Conservation (phyloP, 495 filamentous ascomycete genomes). For the Penicillium malachiteum region DNA sequence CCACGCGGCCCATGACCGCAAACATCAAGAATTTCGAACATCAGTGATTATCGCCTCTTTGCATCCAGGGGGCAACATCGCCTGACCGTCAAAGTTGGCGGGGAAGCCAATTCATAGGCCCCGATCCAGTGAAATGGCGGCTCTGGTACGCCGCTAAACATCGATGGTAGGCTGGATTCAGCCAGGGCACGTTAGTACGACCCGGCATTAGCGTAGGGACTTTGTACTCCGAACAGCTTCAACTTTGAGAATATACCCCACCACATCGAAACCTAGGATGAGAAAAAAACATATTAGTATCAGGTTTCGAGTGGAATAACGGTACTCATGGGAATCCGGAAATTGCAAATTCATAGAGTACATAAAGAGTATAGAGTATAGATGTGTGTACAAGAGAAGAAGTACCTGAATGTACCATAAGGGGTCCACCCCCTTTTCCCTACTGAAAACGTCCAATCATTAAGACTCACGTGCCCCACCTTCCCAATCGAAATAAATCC, state of each 20-base stretch:
- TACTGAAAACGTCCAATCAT: constrained; percentile 34
- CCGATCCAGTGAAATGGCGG: constrained; percentile 16
- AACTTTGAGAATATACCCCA: not conserved
- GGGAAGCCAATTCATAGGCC: constrained; percentile 16
- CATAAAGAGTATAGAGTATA: not conserved
- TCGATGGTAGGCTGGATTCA: constrained; percentile 13
- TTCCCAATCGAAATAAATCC: constrained; percentile 33
- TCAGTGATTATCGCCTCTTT: not conserved
- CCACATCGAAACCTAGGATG: not conserved
- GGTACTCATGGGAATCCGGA: no score
- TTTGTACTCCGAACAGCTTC: not conserved
- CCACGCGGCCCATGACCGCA: constrained; percentile 13
- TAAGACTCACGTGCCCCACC: constrained; percentile 30
- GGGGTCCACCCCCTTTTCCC: constrained; percentile 23
- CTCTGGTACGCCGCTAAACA: constrained; percentile 8
- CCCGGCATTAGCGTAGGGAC: not conserved
- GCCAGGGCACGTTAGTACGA: constrained; percentile 2
- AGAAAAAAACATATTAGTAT: not conserved
- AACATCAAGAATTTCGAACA: not conserved
- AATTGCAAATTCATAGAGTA: no score
- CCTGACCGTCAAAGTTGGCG: constrained; percentile 22
- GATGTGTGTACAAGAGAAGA: no score
- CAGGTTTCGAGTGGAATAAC: no score
- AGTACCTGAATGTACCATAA: not conserved
- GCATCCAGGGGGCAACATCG: constrained; percentile 19